phyloP scores from a whole-genome alignment of 1,284 basidiomycete genomes.

The Sphaerobolus stellatus region DNA sequence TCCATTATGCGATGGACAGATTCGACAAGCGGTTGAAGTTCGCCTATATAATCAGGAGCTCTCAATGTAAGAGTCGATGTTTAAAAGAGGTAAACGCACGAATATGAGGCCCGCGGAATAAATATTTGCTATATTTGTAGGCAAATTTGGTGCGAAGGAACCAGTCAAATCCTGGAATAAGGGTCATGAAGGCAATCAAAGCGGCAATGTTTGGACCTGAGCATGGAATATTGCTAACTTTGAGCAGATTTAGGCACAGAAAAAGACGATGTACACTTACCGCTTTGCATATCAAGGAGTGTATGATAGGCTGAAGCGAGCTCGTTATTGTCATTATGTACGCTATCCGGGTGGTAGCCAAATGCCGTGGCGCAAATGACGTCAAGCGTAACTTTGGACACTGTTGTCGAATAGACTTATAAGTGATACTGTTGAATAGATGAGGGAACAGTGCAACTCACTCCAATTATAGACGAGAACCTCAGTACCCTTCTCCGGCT shows the following conservation, averaged over 20 bases:
- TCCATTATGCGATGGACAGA: constrained; percentile 43
- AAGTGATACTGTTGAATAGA: neutral
- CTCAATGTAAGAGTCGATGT: neutral
- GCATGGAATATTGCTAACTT: neutral
- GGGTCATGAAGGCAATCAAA: constrained; percentile 35
- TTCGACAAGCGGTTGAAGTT: constrained; percentile 33
- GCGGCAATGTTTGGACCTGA: constrained; percentile 40
- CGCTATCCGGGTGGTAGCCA: constrained; percentile 45
- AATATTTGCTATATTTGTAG: constrained; percentile 36
- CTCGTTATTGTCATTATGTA: constrained; percentile 47
- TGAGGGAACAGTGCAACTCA: constrained; percentile 23
- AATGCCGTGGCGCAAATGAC: constrained; percentile 52
- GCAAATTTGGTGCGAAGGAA: constrained; percentile 37
- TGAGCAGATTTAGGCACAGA: neutral
- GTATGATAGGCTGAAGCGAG: constrained; percentile 47
- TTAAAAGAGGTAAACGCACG: constrained; percentile 17
- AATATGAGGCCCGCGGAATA: constrained; percentile 28
- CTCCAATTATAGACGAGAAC: constrained; percentile 49
- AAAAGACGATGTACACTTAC: constrained; percentile 20
- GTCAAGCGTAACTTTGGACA: constrained; percentile 52
- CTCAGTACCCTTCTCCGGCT: constrained; percentile 29
- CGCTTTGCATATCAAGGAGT: constrained; percentile 42
- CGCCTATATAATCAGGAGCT: constrained; percentile 20
- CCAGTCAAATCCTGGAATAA: constrained; percentile 37
- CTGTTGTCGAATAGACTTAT: constrained; percentile 30